These are phyloP conservation scores for Erodium moschatum DNA, from an alignment of 441 rosid genomes.

Conservation along the genomic window DNA sequence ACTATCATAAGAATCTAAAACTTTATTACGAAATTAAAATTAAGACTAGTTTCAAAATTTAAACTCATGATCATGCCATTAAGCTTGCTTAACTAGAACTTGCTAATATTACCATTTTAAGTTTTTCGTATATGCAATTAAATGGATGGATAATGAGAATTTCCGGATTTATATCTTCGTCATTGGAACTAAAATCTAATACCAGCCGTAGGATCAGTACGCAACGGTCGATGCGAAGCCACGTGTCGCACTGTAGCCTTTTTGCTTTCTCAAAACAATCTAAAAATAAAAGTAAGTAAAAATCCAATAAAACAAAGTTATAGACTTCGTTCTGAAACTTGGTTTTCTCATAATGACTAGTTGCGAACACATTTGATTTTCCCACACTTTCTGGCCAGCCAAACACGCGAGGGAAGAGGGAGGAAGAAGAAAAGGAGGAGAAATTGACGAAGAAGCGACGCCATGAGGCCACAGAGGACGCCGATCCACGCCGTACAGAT, in stretches of 20 bases:
- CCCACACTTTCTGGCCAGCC: not conserved
- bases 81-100: too few species aligned
- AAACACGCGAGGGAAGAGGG: not conserved
- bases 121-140: too few species aligned
- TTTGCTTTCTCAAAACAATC: too few species aligned
- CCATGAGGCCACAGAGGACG: constrained; percentile 47
- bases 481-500: constrained; percentile 65
- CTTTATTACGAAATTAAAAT: too few species aligned
- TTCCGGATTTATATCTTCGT: too few species aligned
- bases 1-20: too few species aligned
- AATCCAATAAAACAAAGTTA: not conserved
- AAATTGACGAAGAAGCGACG: not conserved
- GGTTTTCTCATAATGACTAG: not conserved
- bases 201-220: not conserved
- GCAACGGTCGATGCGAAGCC: not conserved
- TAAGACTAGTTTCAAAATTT: too few species aligned
- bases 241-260: not conserved
- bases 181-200: too few species aligned
- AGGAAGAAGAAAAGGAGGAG: not conserved
- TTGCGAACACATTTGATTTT: not conserved
- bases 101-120: too few species aligned
- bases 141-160: too few species aligned
- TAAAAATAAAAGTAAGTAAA: too few species aligned
- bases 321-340: not conserved
- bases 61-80: too few species aligned